A percentile compares a stretch with the other conserved stretches of the same genome.
Conservation (phyloP, 345 rosid genomes). For the Heritiera littoralis region DNA sequence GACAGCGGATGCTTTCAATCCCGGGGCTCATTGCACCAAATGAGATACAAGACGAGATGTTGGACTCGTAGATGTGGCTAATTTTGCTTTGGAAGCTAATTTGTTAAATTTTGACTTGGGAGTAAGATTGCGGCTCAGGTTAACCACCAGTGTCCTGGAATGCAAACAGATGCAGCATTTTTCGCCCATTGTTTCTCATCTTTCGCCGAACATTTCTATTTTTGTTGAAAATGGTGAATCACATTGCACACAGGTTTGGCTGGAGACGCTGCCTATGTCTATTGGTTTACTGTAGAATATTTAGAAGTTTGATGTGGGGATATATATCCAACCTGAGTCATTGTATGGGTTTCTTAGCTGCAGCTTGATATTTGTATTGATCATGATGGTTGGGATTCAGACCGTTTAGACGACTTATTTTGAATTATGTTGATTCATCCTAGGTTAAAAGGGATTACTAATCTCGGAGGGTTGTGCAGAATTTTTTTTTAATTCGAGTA, state of each 20-base stretch:
- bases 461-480: conserved; percentile 40
- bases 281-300: conserved; percentile 45
- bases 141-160: conserved; percentile 22
- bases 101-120: conserved; percentile 28
- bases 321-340: conserved; percentile 25
- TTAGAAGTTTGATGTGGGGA: conserved; percentile 51
- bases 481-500: neutral
- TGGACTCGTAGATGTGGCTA: conserved; percentile 56
- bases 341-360: conserved; percentile 31
- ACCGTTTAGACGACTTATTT: conserved; percentile 42
- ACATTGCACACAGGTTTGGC: conserved; percentile 22
- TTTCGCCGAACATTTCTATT: conserved; percentile 10
- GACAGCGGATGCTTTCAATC: conserved; percentile 70
- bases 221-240: conserved; percentile 28
- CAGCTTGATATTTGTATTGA: conserved; percentile 32
- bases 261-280: conserved; percentile 25
- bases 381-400: conserved; percentile 35
- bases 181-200: conserved; percentile 27
- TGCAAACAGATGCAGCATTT: conserved; percentile 32
- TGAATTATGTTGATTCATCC: conserved; percentile 29
- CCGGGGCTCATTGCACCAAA: conserved; percentile 79
- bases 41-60: conserved; percentile 80
- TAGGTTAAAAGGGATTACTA: conserved; percentile 28
- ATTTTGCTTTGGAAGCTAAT: conserved; percentile 29
- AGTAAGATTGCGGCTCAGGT: conserved; percentile 24